Evolutionary conservation across 805 yeast species (phyloP), one percentile per base, ranked within the genome.

Genomic region (Clavispora vitiphila): DNA sequence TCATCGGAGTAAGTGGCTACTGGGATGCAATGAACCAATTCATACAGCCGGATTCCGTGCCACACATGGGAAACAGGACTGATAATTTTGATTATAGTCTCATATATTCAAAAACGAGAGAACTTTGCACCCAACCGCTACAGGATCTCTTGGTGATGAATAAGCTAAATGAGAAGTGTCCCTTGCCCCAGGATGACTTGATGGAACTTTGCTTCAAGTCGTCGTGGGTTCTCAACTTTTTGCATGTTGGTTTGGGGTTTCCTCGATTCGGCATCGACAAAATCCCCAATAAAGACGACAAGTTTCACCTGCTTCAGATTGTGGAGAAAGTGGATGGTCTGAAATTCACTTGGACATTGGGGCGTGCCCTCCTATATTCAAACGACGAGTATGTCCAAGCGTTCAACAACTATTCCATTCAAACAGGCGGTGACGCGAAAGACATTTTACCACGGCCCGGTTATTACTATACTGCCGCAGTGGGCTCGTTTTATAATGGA

Each of bases 1-100:
- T 81, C 43, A 64, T 78, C 31, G 87, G 86, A 0, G 82, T 81
- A 8, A 78, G 83, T 45, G 86, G 84, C 4, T 80, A 80, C 54
- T 80, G 83, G 80, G 80, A 80, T 50, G 74, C 81, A 4, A 64
- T 80, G 30, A 69, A 72, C n/a, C 65, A 69, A 37, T 60, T 78
- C 29, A 53, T 76, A 27, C 59, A 65, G 9, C 62, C 49, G 7
- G 42, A 34, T 35, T 31, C 18, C 10, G 22, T 44, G n/a, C 45
- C 44, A 1, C 15, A 27, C 18, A 56, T 56, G 11, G 61, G 65
- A n/a, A 24, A 42, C 9, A 24, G 61, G 39, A 24, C 41, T 41
- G 53, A 55, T 22, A 54, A 65, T n/a, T 78, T 76, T 49, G 69
- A 76, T 43, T 76, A 76, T 46, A 57, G 57, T 18, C 52, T 62